Evolutionary conservation across 805 yeast species (phyloP).

Genomic region (Monosporozyma aquatica): DNA sequence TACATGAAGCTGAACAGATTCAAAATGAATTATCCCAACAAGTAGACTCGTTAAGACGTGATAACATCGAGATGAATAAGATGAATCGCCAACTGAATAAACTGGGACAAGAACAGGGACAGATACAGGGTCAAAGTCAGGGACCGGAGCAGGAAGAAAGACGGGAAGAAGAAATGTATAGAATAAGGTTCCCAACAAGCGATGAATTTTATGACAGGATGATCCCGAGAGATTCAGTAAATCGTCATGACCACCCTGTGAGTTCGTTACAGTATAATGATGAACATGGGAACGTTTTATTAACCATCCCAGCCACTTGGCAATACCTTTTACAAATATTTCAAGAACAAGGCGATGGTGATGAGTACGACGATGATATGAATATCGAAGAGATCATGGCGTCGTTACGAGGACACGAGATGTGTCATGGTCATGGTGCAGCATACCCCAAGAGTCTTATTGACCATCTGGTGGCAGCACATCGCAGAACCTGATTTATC

Average conservation of each 20-base stretch:
- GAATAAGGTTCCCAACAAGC: constrained; percentile 29
- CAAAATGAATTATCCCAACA: constrained; percentile 39
- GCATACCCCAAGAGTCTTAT: constrained; percentile 23
- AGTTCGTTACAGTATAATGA: constrained; percentile 8
- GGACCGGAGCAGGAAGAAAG: too few species aligned
- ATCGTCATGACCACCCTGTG: constrained; percentile 1
- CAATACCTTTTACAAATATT: constrained; percentile 54
- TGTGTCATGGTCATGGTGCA: constrained; percentile 68
- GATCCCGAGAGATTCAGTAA: constrained; percentile 1
- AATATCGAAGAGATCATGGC: constrained; percentile 54
- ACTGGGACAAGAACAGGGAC: background rate
- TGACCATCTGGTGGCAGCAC: constrained; percentile 10
- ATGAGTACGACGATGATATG: too few species aligned
- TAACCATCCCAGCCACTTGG: constrained; percentile 78
- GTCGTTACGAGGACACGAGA: constrained; percentile 52
- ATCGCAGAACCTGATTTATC: too few species aligned
- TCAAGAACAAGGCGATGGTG: constrained; percentile 34
- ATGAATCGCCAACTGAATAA: constrained; percentile 49
- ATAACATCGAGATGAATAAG: constrained; percentile 46
- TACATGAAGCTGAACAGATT: constrained; percentile 49
- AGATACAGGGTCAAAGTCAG: background rate
- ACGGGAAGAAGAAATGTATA: too few species aligned
- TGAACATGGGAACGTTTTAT: constrained; percentile 37
- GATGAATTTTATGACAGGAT: constrained; percentile 22
- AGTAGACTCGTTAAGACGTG: constrained; percentile 43